These are phyloP conservation scores for Paraurostyla sp. DNA, from an alignment of 73 alveolate genomes.

Conservation along the genomic window DNA sequence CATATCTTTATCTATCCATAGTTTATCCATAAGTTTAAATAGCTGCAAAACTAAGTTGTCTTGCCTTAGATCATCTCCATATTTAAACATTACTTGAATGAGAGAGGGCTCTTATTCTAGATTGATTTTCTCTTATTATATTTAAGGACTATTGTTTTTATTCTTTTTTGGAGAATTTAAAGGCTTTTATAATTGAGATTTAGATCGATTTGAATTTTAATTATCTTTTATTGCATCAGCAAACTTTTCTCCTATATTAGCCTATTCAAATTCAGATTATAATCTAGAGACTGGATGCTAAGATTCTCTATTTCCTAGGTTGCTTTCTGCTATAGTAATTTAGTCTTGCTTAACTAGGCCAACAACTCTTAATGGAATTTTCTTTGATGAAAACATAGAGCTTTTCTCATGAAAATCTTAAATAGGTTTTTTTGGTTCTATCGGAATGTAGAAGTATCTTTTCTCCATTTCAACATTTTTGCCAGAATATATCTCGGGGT, in stretches of 20 bases:
- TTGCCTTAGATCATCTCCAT: conserved; percentile 98
- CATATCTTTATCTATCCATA: conserved; percentile 94
- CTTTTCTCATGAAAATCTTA: conserved; percentile 57
- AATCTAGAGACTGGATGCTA: no score
- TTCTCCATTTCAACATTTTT: background rate
- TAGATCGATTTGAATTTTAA: background rate
- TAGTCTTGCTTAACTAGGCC: conserved; percentile 12
- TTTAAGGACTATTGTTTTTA: background rate
- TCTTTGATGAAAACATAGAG: conserved; percentile 70
- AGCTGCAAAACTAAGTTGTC: conserved; percentile 95
- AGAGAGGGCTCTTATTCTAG: background rate
- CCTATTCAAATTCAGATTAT: no score
- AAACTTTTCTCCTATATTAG: no score
- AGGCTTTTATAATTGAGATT: background rate
- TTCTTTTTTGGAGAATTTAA: conserved; percentile 9
- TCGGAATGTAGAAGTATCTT: conserved; percentile 60
- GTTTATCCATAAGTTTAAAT: conserved; percentile 94
- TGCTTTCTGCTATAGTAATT: no score
- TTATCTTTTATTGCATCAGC: no score
- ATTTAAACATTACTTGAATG: conserved; percentile 78
- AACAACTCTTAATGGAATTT: conserved; percentile 63
- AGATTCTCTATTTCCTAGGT: no score
- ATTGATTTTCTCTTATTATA: background rate
- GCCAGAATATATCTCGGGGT: no score
- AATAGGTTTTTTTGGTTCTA: conserved; percentile 67